A percentile compares a stretch with the other conserved stretches of the same genome.
Conservation (phyloP, 495 filamentous ascomycete species). For the Neurospora sp. region DNA sequence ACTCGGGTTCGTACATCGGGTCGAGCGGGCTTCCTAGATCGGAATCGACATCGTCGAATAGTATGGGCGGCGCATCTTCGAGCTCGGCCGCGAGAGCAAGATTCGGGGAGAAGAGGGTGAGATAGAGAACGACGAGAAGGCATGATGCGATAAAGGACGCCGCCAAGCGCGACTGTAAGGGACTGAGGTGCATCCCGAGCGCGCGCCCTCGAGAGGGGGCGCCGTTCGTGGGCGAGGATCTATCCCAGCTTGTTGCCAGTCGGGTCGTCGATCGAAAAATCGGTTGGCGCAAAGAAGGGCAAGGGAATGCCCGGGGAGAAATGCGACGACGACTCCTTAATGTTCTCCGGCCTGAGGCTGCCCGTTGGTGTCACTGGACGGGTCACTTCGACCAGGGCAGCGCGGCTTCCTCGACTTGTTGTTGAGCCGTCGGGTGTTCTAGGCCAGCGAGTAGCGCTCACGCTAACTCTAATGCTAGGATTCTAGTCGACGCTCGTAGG, state of each 20-base stretch:
- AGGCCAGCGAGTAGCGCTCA: neutral
- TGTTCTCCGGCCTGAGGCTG: neutral
- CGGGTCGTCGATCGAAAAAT: neutral
- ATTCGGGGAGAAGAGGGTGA: slow-evolving; percentile 42
- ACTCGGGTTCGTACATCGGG: slow-evolving; percentile 45
- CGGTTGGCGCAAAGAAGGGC: neutral
- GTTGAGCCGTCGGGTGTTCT: neutral
- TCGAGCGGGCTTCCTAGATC: slow-evolving; percentile 16
- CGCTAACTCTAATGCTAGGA: neutral
- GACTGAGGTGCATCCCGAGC: slow-evolving; percentile 50
- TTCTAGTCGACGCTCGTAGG: neutral
- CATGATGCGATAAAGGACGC: slow-evolving; percentile 50
- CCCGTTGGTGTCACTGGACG: neutral
- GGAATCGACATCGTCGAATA: slow-evolving; percentile 31
- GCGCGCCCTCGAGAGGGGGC: slow-evolving; percentile 28
- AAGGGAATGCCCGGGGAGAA: neutral
- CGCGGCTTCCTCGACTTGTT: neutral
- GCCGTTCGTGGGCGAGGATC: slow-evolving; percentile 3
- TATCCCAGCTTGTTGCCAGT: neutral
- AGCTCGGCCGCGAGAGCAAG: slow-evolving; percentile 52
- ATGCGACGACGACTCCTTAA: neutral
- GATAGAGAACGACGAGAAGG: slow-evolving; percentile 44
- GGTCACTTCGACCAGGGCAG: neutral
- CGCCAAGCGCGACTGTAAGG: slow-evolving; percentile 58
- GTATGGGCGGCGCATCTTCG: slow-evolving; percentile 30